Percentiles rank a stretch among this genome's conserved stretches.
phyloP scores from a whole-genome alignment of 495 filamentous ascomycete genomes.

The Pseudevernia furfuracea region DNA sequence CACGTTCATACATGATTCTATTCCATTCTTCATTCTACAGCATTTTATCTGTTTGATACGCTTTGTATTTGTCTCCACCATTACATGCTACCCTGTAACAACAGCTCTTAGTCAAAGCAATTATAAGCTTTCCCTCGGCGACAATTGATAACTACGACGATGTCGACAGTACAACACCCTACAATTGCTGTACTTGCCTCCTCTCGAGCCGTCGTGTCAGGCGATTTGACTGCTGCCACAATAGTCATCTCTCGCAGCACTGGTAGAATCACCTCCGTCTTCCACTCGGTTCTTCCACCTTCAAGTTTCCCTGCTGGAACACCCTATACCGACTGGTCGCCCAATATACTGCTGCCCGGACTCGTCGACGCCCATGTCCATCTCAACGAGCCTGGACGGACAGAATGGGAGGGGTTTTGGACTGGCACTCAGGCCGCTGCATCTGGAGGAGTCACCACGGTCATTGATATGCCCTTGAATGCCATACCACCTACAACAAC shows the following conservation, averaged over 20 bases:
- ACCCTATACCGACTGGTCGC: constrained; percentile 75
- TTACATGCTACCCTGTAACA: background rate
- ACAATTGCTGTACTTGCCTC: constrained; percentile 70
- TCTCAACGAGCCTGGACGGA: constrained; percentile 92
- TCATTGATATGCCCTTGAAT: constrained; percentile 97
- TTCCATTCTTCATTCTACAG: background rate
- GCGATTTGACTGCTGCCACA: constrained; percentile 64
- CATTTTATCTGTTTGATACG: constrained; percentile 7
- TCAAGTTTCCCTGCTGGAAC: constrained; percentile 64
- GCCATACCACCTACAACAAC: constrained; percentile 96
- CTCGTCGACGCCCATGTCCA: constrained; percentile 97
- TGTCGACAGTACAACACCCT: constrained; percentile 23
- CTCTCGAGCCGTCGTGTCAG: constrained; percentile 63
- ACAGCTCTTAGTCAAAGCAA: constrained; percentile 24
- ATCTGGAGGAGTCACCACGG: constrained; percentile 95
- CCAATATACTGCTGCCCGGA: constrained; percentile 81
- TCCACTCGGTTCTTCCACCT: constrained; percentile 61
- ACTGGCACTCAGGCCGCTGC: constrained; percentile 90
- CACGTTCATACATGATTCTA: background rate
- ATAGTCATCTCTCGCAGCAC: constrained; percentile 68
- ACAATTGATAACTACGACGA: background rate
- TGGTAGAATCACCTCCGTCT: constrained; percentile 78
- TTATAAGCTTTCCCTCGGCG: constrained; percentile 26
- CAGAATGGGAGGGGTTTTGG: constrained; percentile 98
- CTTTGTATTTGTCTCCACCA: background rate